Evolutionary conservation across 805 yeast genomes (phyloP).

Genomic region (Millerozyma acaciae): DNA sequence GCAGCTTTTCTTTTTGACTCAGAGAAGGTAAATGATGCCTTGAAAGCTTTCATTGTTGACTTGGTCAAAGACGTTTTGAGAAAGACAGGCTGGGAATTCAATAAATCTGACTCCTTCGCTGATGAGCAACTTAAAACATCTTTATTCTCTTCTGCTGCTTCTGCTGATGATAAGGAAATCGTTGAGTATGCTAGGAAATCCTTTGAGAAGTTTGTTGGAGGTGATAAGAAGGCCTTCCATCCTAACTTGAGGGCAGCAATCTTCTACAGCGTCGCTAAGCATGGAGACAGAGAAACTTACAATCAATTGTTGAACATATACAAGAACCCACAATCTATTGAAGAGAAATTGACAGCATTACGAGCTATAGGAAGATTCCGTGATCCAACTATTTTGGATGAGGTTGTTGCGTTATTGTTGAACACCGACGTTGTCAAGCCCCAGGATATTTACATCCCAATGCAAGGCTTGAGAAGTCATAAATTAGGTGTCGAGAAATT

Average conservation of each 20-base stretch:
- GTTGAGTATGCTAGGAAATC: conserved; percentile 43
- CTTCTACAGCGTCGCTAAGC: conserved; percentile 61
- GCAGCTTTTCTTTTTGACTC: conserved; percentile 56
- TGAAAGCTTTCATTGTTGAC: conserved; percentile 50
- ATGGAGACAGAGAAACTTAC: conserved; percentile 60
- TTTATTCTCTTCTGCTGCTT: conserved; percentile 58
- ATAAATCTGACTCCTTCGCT: conserved; percentile 51
- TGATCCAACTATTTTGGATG: conserved; percentile 47
- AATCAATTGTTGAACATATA: conserved; percentile 60
- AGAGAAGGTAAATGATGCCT: conserved; percentile 41
- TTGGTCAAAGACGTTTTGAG: conserved; percentile 53
- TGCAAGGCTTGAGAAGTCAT: conserved; percentile 66
- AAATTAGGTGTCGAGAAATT: conserved; percentile 61
- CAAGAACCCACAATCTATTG: conserved; percentile 55
- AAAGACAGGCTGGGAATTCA: conserved; percentile 63
- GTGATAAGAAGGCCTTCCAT: conserved; percentile 66
- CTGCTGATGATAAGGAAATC: conserved; percentile 46
- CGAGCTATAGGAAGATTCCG: conserved; percentile 63
- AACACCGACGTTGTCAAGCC: conserved; percentile 53
- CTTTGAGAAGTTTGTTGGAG: conserved; percentile 53
- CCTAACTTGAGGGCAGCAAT: conserved; percentile 69
- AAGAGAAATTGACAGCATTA: conserved; percentile 68
- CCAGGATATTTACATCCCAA: conserved; percentile 75
- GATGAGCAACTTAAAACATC: conserved; percentile 64
- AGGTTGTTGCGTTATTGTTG: conserved; percentile 53